Evolutionary conservation across 1,139 yeast species (phyloP), one percentile per base, ranked within the genome.

Genomic region (Meyerozyma smithsonii): DNA sequence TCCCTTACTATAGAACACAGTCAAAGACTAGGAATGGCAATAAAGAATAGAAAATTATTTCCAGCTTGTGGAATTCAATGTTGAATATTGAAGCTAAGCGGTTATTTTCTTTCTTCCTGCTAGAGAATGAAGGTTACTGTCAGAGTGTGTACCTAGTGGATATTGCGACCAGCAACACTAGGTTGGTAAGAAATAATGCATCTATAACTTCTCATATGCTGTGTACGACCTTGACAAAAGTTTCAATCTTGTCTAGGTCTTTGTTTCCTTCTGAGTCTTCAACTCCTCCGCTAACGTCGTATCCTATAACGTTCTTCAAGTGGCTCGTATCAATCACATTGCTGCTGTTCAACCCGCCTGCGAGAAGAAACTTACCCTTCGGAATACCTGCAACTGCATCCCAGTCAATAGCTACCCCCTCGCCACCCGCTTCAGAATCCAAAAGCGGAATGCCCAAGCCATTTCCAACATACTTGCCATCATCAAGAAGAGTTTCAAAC

Each of bases 241-340:
- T 44, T 40, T 56, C 56, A 28, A 90, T 77, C 61, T 88, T 88
- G 1, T 46, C 57, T 38, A 66, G 51, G 56, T 88, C 95, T 61
- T 90, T 92, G 3, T 52, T 59, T 4, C 95, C 96, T 16, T 58
- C 41, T 16, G 74, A 62, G 1, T 86, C 78, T 47, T 88, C 98
- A 1, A 90, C 96, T 1, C 98, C 98, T 11, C 97, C 92, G 55
- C 96, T 84, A 7, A 92, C 97, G 61, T 92, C 98, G 24, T 84
- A 92, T 2, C 97, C 97, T 33, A 80, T 56, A n/a, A 86, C 84
- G 81, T 42, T 67, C 51, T 57, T 36, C 65, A 67, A 36, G 40
- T 44, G 35, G 59, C 49, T 11, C 0, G 95, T 94, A 1, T 60
- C 58, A 0, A 43, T 43, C 10, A 92, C 86, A 52, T 90, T 92